phyloP scores from a whole-genome alignment of 2,329 filamentous ascomycete genomes.

The Pseudogymnoascus sp. region DNA sequence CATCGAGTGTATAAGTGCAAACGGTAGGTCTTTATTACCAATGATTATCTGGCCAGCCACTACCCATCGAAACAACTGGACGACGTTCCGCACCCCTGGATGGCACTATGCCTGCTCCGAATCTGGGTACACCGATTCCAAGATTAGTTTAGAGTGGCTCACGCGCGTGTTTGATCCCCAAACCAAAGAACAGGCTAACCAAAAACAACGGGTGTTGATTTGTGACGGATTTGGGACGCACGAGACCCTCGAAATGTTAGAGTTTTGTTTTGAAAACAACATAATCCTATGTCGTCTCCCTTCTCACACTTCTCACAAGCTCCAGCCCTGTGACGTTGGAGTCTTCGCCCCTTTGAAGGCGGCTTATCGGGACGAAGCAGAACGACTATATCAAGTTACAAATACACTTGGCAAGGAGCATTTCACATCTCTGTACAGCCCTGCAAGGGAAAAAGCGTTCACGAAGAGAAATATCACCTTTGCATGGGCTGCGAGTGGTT shows the following conservation, averaged over 20 bases:
- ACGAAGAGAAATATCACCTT: not conserved
- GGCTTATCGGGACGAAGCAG: not conserved
- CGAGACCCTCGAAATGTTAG: too few species aligned
- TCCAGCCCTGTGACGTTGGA: too few species aligned
- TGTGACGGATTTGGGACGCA: too few species aligned
- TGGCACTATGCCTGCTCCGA: conserved; percentile 24
- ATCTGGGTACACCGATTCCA: conserved; percentile 23
- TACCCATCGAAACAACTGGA: conserved; percentile 24
- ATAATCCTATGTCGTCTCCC: too few species aligned
- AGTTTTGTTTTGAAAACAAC: too few species aligned
- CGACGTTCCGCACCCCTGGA: conserved; percentile 21
- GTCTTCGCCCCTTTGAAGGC: too few species aligned
- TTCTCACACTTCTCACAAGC: too few species aligned
- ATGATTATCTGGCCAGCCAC: conserved; percentile 25
- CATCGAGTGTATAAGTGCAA: too few species aligned
- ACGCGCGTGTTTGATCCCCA: conserved; percentile 29
- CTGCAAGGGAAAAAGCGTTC: not conserved
- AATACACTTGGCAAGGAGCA: not conserved
- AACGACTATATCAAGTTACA: not conserved
- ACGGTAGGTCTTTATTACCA: conserved; percentile 13
- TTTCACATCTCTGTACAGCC: not conserved
- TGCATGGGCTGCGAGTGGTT: too few species aligned
- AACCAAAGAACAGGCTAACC: conserved; percentile 25
- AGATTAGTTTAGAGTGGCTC: conserved; percentile 30
- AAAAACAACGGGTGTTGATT: too few species aligned